Base-by-base conservation (phyloP, 164 flowering plant species). In the Kingdonia uniflora region DNA sequence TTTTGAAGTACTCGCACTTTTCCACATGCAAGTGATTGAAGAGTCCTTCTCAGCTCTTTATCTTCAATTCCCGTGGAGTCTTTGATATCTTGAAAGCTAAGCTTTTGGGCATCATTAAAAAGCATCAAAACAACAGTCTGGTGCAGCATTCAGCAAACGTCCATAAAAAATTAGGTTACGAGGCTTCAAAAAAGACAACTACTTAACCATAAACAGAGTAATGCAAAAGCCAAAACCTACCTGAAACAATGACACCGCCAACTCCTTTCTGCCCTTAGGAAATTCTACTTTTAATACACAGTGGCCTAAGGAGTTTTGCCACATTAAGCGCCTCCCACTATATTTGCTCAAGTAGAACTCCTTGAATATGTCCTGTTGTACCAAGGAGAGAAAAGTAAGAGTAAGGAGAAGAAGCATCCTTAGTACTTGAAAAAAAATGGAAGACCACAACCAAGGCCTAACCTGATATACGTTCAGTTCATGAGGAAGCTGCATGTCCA, bases 281-380 rank as follows among this genome's bases (percentile, higher is more conserved):
- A 79, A 87, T 25, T 77, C 86, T 29, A 94, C 88, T 65, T 87
- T 87, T 57, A 87, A 61, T 19, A 82, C 91, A 74, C 96, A 87
- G 56, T 87, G 96, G 65, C 96, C 96, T 50, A 85, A 72, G 43
- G 94, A 87, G 63, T 82, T 85, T 69, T 85, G 96, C 96, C 96
- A 87, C 96, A 87, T 87, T 57, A 87, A 71, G 37, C 94, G 84
- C 74, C 96, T 78, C 22, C 96, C 96, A 62, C 84, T 85, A 62
- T 87, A 76, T 63, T 87, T 87, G 70, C 96, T 85, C 2, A 87
- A 65, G 72, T 87, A 87, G 68, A 87, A 87, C 69, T 87, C 96
- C 64, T 87, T 87, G 59, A 87, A 87, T 37, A 87, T 87, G 66
- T 87, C 96, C 96, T 88, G 69, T 55, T 11, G 52, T 33, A 69